These are phyloP conservation scores for Rusavskia elegans DNA, from an alignment of 495 filamentous ascomycete species.

Conservation along the genomic window DNA sequence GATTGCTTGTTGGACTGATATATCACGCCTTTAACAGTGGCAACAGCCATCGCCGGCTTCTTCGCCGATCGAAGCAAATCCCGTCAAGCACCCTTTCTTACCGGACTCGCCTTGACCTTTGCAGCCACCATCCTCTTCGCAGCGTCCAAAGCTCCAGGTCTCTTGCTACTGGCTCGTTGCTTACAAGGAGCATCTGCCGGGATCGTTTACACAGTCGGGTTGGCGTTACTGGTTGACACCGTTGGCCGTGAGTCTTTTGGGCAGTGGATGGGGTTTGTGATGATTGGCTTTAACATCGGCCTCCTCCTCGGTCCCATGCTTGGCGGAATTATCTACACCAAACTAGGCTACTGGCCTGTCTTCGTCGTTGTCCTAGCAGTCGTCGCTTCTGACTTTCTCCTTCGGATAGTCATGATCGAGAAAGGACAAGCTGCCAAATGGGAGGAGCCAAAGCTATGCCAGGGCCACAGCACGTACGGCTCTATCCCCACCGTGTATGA, in stretches of 20 bases:
- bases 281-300: conserved; percentile 7
- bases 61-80: too few species aligned
- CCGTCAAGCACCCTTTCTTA: not conserved
- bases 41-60: too few species aligned
- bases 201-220: conserved; percentile 49
- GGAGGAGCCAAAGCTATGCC: not conserved
- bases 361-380: conserved; percentile 5
- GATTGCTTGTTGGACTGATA: too few species aligned
- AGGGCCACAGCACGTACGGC: not conserved
- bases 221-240: conserved; percentile 13
- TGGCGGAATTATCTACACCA: conserved; percentile 8
- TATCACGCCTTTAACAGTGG: too few species aligned
- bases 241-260: conserved; percentile 8
- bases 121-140: not conserved
- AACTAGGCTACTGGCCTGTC: conserved; percentile 10
- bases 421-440: conserved; percentile 3
- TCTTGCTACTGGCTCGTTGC: conserved; percentile 53
- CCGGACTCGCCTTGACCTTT: not conserved
- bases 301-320: conserved; percentile 9
- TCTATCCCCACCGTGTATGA: not conserved
- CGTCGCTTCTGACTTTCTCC: conserved; percentile 7
- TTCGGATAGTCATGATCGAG: conserved; percentile 11
- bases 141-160: not conserved
- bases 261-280: conserved; percentile 6
- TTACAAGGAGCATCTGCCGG: conserved; percentile 62